Evolutionary conservation across 306 rosid genomes (phyloP).

Genomic region (Erythrophleum fordii): DNA sequence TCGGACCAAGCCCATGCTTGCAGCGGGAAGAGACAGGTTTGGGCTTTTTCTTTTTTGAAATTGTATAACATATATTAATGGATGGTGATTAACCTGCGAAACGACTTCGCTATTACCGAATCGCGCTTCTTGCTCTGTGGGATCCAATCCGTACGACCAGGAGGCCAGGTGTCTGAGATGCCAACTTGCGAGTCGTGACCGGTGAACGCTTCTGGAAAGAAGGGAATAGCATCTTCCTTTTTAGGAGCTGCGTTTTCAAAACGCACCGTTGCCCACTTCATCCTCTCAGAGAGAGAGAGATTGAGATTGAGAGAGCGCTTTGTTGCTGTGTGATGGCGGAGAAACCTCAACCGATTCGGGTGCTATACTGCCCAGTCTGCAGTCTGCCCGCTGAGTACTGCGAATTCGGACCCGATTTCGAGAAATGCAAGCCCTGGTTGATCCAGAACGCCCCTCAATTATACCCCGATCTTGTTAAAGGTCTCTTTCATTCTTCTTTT

Average conservation of each 20-base stretch:
- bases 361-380: conserved; percentile 75
- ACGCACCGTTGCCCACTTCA: conserved; percentile 50
- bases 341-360: conserved; percentile 87
- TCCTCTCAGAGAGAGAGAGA: not conserved
- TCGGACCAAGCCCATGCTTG: not conserved
- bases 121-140: not conserved
- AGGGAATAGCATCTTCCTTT: not conserved
- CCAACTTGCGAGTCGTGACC: not conserved
- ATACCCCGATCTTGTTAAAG: conserved; percentile 85
- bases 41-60: no score
- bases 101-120: not conserved
- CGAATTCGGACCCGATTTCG: conserved; percentile 97
- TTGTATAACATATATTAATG: no score
- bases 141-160: not conserved
- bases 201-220: not conserved
- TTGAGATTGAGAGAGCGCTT: not conserved
- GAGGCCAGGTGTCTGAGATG: not conserved
- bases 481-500: conserved; percentile 38
- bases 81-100: not conserved
- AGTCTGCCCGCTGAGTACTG: conserved; percentile 88
- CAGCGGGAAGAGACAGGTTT: no score
- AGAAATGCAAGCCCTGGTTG: conserved; percentile 99
- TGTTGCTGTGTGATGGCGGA: conserved; percentile 71
- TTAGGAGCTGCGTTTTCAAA: conserved; percentile 24
- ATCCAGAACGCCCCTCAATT: conserved; percentile 82